Evolutionary conservation across 2,329 filamentous ascomycete genomes (phyloP).

Genomic region (Trichoderma pleuroti): DNA sequence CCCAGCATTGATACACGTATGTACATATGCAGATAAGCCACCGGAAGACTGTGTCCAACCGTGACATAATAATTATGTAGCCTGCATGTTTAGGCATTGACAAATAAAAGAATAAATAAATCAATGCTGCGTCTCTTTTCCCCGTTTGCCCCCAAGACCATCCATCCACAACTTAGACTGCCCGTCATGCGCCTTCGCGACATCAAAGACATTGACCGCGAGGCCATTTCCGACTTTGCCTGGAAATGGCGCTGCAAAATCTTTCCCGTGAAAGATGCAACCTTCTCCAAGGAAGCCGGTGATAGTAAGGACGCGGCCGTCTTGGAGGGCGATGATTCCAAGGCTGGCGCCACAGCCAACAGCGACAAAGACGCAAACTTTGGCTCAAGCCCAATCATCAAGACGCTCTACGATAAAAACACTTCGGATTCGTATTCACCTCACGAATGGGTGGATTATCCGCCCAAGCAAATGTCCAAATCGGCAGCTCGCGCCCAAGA

Average conservation of each 20-base stretch:
- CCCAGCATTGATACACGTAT: not conserved
- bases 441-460: slow-evolving; percentile 40
- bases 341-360: not conserved
- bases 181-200: slow-evolving; percentile 9
- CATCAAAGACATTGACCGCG: slow-evolving; percentile 19
- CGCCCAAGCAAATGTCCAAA: slow-evolving; percentile 42
- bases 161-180: not conserved
- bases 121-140: not conserved
- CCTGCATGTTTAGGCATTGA: not conserved
- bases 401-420: slow-evolving; percentile 40
- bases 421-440: slow-evolving; percentile 21
- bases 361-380: slow-evolving; percentile 27
- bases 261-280: slow-evolving; percentile 23
- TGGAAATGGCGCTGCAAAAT: slow-evolving; percentile 35
- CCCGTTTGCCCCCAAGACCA: not conserved
- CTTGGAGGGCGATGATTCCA: not conserved
- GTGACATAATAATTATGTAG: not conserved
- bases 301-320: slow-evolving; percentile 16
- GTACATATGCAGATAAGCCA: not conserved
- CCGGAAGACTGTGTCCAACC: not conserved
- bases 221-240: slow-evolving; percentile 28
- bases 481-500: slow-evolving; percentile 35
- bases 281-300: slow-evolving; percentile 19
- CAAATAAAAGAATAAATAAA: not conserved
- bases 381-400: slow-evolving; percentile 32